Evolutionary conservation across 108 stramenopile species (phyloP).

Genomic region (Chaetoceros tenuissimus): DNA sequence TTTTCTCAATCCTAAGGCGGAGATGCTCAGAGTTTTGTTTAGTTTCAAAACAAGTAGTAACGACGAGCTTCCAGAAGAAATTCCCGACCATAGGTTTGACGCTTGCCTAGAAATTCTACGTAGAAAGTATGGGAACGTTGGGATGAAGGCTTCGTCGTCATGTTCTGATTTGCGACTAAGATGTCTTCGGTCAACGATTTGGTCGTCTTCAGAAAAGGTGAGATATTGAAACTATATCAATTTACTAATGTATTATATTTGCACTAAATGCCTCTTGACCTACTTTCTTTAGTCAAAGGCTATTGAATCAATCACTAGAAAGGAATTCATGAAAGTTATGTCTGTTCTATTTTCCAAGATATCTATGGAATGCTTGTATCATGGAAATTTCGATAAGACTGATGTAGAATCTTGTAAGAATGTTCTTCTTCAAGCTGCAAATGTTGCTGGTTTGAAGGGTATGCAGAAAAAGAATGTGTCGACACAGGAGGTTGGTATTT

Average conservation of each 20-base stretch:
- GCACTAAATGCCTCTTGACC: background rate
- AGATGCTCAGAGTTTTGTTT: constrained; percentile 39
- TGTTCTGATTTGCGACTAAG: constrained; percentile 44
- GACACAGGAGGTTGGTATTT: constrained; percentile 30
- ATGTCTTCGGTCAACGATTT: constrained; percentile 44
- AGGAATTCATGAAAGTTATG: constrained; percentile 38
- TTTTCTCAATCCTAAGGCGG: background rate
- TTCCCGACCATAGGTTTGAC: constrained; percentile 49
- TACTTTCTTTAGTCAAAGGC: constrained; percentile 19
- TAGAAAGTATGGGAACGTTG: constrained; percentile 52
- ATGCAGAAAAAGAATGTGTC: constrained; percentile 61
- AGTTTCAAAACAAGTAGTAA: constrained; percentile 40
- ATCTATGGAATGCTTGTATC: constrained; percentile 50
- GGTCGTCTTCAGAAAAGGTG: constrained; percentile 47
- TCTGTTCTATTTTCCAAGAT: constrained; percentile 34
- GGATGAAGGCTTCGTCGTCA: constrained; percentile 49
- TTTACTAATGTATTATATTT: background rate
- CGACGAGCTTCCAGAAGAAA: constrained; percentile 33
- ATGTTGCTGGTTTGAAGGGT: constrained; percentile 11
- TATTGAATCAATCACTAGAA: constrained; percentile 30
- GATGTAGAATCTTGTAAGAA: constrained; percentile 43
- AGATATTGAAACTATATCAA: background rate
- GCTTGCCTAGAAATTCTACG: constrained; percentile 55
- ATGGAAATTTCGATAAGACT: constrained; percentile 48
- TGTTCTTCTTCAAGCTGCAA: constrained; percentile 26